Percentiles rank a stretch among this genome's conserved stretches.
Conservation (phyloP, 306 rosid genomes). For the Comarum palustre region DNA sequence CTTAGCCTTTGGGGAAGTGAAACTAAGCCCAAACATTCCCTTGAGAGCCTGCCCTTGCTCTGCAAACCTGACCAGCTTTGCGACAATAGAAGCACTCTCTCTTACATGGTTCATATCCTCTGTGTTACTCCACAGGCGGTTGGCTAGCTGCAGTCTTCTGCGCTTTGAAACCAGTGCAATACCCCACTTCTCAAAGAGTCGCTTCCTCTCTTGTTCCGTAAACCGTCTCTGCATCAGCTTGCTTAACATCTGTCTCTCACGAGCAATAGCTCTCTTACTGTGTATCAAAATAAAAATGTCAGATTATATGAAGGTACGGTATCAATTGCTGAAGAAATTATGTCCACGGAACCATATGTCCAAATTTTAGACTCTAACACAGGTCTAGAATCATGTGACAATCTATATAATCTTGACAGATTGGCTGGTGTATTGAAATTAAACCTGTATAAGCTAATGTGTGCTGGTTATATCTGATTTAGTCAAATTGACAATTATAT, state of each 20-base stretch:
- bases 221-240: conserved; percentile 80
- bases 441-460: not conserved
- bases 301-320: not conserved
- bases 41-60: conserved; percentile 77
- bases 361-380: not conserved
- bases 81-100: conserved; percentile 79
- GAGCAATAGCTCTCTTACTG: conserved; percentile 65
- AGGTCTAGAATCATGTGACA: not conserved
- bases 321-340: not conserved
- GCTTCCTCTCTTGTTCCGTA: conserved; percentile 61
- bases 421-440: not conserved
- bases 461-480: not conserved
- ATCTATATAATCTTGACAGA: not conserved
- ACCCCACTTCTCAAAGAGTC: conserved; percentile 67
- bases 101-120: conserved; percentile 51
- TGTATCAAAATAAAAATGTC: conserved; percentile 33
- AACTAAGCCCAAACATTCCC: conserved; percentile 97
- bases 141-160: conserved; percentile 76
- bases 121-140: conserved; percentile 60
- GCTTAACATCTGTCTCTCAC: conserved; percentile 70
- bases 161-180: conserved; percentile 75
- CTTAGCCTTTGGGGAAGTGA: conserved; percentile 48
- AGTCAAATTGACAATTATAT: not conserved
- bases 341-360: not conserved
- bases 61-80: conserved; percentile 66